These are phyloP conservation scores for Rhizopogon hawkerae DNA, from an alignment of 1,284 basidiomycete genomes.

Conservation along the genomic window DNA sequence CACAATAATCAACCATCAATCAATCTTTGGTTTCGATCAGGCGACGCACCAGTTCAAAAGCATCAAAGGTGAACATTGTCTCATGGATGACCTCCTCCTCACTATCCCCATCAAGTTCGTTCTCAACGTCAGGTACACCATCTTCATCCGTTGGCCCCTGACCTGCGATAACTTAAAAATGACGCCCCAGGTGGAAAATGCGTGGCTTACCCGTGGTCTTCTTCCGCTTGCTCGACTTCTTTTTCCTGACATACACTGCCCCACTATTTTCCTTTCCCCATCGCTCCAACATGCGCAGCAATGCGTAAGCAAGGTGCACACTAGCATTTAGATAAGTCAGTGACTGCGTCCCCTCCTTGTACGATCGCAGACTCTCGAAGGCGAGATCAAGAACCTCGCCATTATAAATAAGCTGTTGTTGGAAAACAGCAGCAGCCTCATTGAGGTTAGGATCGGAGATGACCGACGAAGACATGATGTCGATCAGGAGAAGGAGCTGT, in stretches of 20 bases:
- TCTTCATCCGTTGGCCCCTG: conserved; percentile 44
- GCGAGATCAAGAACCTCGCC: conserved; percentile 86
- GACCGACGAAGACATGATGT: conserved; percentile 43
- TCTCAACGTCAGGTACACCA: conserved; percentile 58
- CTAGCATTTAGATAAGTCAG: conserved; percentile 77
- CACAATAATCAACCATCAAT: conserved; percentile 12
- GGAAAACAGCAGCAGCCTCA: conserved; percentile 72
- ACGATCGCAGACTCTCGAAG: conserved; percentile 64
- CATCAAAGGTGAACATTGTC: conserved; percentile 83
- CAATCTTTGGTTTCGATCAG: conserved; percentile 10
- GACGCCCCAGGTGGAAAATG: conserved; percentile 12
- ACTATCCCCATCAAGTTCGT: conserved; percentile 46
- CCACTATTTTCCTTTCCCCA: conserved; percentile 63
- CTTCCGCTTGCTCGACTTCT: conserved; percentile 45
- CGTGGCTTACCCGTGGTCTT: conserved; percentile 38
- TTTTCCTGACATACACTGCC: conserved; percentile 74
- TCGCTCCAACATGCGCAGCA: conserved; percentile 80
- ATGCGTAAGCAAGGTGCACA: conserved; percentile 71
- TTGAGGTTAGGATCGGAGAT: conserved; percentile 44
- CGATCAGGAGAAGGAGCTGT: conserved; percentile 79
- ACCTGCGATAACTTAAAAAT: conserved; percentile 12
- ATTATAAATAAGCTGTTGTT: conserved; percentile 88
- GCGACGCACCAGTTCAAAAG: conserved; percentile 71
- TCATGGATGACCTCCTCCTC: conserved; percentile 65
- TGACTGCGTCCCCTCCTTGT: conserved; percentile 66